A percentile compares a stretch with the other conserved stretches of the same genome.
phyloP scores from a whole-genome alignment of 805 yeast genomes.

The Monosporozyma solicola region DNA sequence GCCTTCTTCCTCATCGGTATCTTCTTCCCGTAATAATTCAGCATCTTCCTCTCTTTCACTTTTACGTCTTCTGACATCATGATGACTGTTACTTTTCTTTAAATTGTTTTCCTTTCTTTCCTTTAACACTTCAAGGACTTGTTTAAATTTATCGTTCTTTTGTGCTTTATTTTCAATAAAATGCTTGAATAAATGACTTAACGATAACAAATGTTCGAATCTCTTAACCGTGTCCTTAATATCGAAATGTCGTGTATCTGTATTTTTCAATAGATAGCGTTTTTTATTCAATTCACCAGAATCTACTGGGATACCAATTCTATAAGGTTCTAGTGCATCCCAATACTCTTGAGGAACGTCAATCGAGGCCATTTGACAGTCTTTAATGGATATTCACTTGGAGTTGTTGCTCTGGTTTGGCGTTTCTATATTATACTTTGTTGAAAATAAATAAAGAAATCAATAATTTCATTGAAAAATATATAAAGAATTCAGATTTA shows the following conservation, averaged over 20 bases:
- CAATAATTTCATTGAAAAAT: neutral
- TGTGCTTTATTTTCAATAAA: conserved; percentile 58
- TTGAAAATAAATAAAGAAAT: neutral
- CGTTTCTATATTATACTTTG: neutral
- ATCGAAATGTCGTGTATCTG: conserved; percentile 33
- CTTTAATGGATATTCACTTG: neutral
- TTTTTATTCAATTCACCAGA: conserved; percentile 17
- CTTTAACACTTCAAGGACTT: conserved; percentile 38
- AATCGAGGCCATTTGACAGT: neutral
- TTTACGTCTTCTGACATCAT: conserved; percentile 45
- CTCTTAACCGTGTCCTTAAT: conserved; percentile 54
- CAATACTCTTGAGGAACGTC: conserved; percentile 16
- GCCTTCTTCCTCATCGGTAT: conserved; percentile 15
- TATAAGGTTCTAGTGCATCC: conserved; percentile 7
- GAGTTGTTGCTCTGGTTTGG: neutral
- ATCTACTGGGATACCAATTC: conserved; percentile 5
- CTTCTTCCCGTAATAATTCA: conserved; percentile 48
- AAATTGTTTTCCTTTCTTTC: conserved; percentile 11
- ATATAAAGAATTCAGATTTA: neutral
- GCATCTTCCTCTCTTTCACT: conserved; percentile 76
- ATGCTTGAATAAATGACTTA: conserved; percentile 59
- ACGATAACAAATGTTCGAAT: conserved; percentile 55
- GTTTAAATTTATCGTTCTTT: conserved; percentile 47
- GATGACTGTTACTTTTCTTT: conserved; percentile 4
- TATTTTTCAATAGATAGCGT: conserved; percentile 21